phyloP scores from a whole-genome alignment of 305 asterid species.

The Withania somnifera region DNA sequence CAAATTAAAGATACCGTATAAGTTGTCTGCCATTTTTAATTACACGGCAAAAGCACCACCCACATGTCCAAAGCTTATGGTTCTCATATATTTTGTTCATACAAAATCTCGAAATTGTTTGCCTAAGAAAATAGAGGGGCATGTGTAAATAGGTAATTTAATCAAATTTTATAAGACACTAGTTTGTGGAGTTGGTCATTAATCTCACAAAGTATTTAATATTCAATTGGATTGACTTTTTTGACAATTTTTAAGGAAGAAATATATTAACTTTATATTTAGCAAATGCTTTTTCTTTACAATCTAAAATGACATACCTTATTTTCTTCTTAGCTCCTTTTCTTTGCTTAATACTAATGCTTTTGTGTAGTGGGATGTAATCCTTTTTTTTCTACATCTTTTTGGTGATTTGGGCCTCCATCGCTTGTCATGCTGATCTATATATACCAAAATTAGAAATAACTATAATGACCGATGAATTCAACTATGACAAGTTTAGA shows the following conservation, averaged over 20 bases:
- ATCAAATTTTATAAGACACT: not conserved
- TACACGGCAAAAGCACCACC: constrained; percentile 13
- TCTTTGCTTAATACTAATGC: not conserved
- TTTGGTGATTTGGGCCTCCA: too few relatives aligned
- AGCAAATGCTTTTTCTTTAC: not conserved
- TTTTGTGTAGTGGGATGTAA: constrained; percentile 22
- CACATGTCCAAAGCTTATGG: constrained; percentile 19
- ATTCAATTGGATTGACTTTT: constrained; percentile 9
- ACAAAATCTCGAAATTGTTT: not conserved
- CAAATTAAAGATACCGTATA: not conserved
- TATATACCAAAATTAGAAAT: too few relatives aligned
- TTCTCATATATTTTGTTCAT: not conserved
- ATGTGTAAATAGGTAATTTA: not conserved
- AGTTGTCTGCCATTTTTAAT: constrained; percentile 33
- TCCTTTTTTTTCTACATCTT: not conserved
- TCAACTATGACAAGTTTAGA: too few relatives aligned
- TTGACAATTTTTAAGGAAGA: not conserved
- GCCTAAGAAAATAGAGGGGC: not conserved
- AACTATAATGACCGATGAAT: too few relatives aligned
- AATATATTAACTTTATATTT: not conserved
- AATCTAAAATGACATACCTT: not conserved
- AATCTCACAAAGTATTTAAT: not conserved
- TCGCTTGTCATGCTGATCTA: too few relatives aligned
- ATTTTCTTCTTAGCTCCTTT: not conserved
- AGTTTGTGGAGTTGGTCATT: constrained; percentile 1